Conservation (phyloP, 768 basidiomycete genomes). For the Daedaleopsis nitida region DNA sequence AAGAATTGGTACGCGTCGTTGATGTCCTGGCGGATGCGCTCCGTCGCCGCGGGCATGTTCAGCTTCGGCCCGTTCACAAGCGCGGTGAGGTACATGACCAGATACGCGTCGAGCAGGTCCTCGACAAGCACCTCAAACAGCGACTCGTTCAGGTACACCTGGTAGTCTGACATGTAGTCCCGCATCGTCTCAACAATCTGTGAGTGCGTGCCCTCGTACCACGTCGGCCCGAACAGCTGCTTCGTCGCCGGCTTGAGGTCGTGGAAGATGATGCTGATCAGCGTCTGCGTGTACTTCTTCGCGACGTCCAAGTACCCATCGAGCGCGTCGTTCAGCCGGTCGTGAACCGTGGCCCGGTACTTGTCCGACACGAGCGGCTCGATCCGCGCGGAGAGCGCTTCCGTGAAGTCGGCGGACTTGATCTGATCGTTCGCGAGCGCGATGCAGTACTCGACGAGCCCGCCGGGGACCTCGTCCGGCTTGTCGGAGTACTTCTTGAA, state of each 20-base stretch:
- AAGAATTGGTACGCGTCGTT: slow-evolving; percentile 81
- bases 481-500: slow-evolving; percentile 86
- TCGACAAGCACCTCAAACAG: slow-evolving; percentile 91
- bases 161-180: slow-evolving; percentile 96
- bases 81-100: slow-evolving; percentile 88
- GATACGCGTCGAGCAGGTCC: slow-evolving; percentile 88
- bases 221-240: slow-evolving; percentile 75
- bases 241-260: slow-evolving; percentile 89
- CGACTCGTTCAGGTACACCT: slow-evolving; percentile 85
- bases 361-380: slow-evolving; percentile 94
- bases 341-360: slow-evolving; percentile 80
- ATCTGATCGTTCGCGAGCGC: slow-evolving; percentile 98
- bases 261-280: slow-evolving; percentile 94
- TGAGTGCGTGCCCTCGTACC: slow-evolving; percentile 89
- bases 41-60: slow-evolving; percentile 81
- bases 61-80: slow-evolving; percentile 84
- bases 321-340: slow-evolving; percentile 91
- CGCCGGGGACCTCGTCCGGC: slow-evolving; percentile 83
- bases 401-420: slow-evolving; percentile 92
- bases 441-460: slow-evolving; percentile 94
- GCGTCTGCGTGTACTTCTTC: slow-evolving; percentile 92
- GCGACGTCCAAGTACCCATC: slow-evolving; percentile 98
- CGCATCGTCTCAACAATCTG: slow-evolving; percentile 95
- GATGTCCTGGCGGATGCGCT: slow-evolving; percentile 83
- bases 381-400: slow-evolving; percentile 79